These are phyloP conservation scores for Phanerochaete sordida DNA, from an alignment of 768 basidiomycete species.

Conservation along the genomic window DNA sequence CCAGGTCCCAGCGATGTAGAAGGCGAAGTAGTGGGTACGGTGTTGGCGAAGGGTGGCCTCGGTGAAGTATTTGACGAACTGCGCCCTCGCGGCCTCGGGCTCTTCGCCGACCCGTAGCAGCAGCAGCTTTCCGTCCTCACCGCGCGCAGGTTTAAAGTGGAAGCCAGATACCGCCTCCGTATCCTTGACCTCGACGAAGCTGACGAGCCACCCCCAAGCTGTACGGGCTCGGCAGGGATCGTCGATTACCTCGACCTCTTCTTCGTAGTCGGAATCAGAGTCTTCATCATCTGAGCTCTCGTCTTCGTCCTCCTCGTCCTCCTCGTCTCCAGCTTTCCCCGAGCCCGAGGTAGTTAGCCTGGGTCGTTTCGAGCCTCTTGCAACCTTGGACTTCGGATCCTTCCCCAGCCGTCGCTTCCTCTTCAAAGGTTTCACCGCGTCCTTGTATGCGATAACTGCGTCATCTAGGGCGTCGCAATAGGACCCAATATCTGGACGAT, in stretches of 20 bases:
- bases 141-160: neutral
- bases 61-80: neutral
- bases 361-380: too few relatives aligned
- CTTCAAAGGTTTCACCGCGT: neutral
- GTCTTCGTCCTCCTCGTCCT: too few relatives aligned
- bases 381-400: too few relatives aligned
- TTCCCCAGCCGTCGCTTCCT: too few relatives aligned
- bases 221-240: neutral
- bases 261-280: neutral
- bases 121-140: neutral
- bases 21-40: neutral
- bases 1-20: neutral
- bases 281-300: neutral
- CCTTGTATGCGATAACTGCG: neutral
- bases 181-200: neutral
- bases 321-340: neutral
- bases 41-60: constrained; percentile 7
- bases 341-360: too few relatives aligned
- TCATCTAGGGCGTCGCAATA: neutral
- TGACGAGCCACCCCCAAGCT: neutral
- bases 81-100: neutral
- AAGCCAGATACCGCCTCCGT: neutral
- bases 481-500: neutral
- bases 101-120: neutral
- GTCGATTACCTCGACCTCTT: neutral